These are phyloP conservation scores for Melaleuca quinquenervia DNA, from an alignment of 345 rosid species.

Conservation along the genomic window DNA sequence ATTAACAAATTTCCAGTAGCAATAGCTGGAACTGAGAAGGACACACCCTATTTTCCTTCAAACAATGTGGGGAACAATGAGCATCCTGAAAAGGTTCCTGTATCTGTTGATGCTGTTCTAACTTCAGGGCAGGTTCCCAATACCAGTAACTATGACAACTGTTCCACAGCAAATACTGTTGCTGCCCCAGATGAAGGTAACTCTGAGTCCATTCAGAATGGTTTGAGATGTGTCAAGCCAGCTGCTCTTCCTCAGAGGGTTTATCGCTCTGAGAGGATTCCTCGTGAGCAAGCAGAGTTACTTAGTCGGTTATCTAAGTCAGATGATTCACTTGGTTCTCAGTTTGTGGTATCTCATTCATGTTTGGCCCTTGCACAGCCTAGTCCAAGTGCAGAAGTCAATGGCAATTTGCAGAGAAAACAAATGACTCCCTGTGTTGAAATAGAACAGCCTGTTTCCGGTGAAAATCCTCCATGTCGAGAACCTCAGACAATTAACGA, in stretches of 20 bases:
- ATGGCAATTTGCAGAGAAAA: constrained; percentile 19
- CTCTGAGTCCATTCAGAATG: constrained; percentile 37
- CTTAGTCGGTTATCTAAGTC: constrained; percentile 67
- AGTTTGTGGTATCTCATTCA: constrained; percentile 44
- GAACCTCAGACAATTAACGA: constrained; percentile 17
- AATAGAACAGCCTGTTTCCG: constrained; percentile 7
- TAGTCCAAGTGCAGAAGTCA: constrained; percentile 26
- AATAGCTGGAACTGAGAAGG: constrained; percentile 15
- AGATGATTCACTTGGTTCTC: constrained; percentile 61
- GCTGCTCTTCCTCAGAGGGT: constrained; percentile 32
- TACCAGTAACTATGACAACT: constrained; percentile 30
- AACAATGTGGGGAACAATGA: constrained; percentile 9
- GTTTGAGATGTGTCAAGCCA: constrained; percentile 41
- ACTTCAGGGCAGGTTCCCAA: constrained; percentile 25
- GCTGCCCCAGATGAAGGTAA: constrained; percentile 26
- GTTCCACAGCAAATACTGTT: constrained; percentile 21
- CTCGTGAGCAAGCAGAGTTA: constrained; percentile 53
- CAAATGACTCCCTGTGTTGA: not conserved
- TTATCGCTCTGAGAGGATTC: constrained; percentile 65
- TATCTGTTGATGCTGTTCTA: constrained; percentile 27
- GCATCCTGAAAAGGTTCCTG: constrained; percentile 23
- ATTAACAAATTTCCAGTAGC: constrained; percentile 24
- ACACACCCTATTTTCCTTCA: not conserved
- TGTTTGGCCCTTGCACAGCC: constrained; percentile 27
- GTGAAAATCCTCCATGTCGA: constrained; percentile 5